These are phyloP conservation scores for Boletus sp. DNA, from an alignment of 1,284 basidiomycete species.

Conservation along the genomic window DNA sequence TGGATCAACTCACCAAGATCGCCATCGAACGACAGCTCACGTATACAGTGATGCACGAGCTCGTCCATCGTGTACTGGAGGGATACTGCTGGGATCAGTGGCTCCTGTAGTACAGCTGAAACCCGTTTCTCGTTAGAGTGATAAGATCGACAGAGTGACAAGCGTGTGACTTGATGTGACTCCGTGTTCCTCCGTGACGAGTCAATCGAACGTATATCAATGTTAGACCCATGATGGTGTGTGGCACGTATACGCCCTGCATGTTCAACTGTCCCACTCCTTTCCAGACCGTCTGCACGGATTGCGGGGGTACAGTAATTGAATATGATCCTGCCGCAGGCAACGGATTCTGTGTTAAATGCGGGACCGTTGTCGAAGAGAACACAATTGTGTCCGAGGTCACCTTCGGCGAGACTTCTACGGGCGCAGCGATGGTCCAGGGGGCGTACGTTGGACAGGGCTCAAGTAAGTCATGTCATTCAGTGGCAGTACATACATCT, in stretches of 20 bases:
- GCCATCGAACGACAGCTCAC: conserved; percentile 79
- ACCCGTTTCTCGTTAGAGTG: neutral
- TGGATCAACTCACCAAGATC: conserved; percentile 57
- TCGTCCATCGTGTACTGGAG: conserved; percentile 50
- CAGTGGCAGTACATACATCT: neutral
- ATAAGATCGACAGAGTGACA: conserved; percentile 15
- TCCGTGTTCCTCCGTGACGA: neutral
- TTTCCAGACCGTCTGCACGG: conserved; percentile 50
- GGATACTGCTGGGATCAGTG: neutral
- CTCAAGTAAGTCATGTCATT: conserved; percentile 63
- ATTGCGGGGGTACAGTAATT: conserved; percentile 76
- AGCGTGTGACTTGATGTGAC: conserved; percentile 22
- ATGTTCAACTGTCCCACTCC: neutral
- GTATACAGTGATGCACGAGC: conserved; percentile 68
- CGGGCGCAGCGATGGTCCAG: conserved; percentile 92
- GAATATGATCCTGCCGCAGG: conserved; percentile 80
- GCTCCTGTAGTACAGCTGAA: neutral
- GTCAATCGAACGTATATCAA: no score
- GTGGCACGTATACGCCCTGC: neutral
- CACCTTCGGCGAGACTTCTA: conserved; percentile 89
- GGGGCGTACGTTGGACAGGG: conserved; percentile 93
- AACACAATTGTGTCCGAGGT: conserved; percentile 93
- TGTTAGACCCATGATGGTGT: conserved; percentile 19
- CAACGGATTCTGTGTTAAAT: conserved; percentile 78
- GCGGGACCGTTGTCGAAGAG: conserved; percentile 90